These are phyloP conservation scores for Lepiota venenata DNA, from an alignment of 768 basidiomycete genomes.

Conservation along the genomic window DNA sequence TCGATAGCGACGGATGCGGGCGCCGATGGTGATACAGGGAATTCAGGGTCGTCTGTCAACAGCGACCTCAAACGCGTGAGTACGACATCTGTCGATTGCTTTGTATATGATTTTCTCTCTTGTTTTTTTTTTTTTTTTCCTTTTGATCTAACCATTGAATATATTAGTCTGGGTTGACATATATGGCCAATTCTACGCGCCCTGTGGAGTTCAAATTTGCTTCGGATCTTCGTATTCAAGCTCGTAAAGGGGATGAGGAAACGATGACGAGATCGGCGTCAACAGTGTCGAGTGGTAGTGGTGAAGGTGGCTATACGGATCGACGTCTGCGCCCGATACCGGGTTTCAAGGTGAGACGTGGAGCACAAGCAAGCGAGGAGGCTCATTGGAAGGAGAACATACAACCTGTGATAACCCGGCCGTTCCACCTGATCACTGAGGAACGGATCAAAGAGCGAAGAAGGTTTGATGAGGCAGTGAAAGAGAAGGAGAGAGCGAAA, in stretches of 20 bases:
- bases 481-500: constrained; percentile 53
- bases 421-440: constrained; percentile 50
- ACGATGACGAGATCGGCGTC: constrained; percentile 7
- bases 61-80: constrained; percentile 4
- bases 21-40: not conserved
- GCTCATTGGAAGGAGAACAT: constrained; percentile 44
- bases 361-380: constrained; percentile 40
- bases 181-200: constrained; percentile 28
- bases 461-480: constrained; percentile 57
- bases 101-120: not conserved
- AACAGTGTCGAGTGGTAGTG: constrained; percentile 2
- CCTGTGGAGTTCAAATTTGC: constrained; percentile 53
- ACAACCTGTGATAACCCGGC: constrained; percentile 43
- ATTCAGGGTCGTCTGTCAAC: not conserved
- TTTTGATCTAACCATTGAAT: not conserved
- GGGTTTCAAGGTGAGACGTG: constrained; percentile 53
- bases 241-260: constrained; percentile 36
- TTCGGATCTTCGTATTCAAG: constrained; percentile 44
- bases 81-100: not conserved
- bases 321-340: constrained; percentile 31
- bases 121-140: not conserved
- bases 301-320: not conserved
- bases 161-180: constrained; percentile 6
- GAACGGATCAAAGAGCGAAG: constrained; percentile 57
- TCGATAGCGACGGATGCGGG: not conserved